Base-by-base conservation (phyloP, 2,329 filamentous ascomycete species). In the Colletotrichum horii region DNA sequence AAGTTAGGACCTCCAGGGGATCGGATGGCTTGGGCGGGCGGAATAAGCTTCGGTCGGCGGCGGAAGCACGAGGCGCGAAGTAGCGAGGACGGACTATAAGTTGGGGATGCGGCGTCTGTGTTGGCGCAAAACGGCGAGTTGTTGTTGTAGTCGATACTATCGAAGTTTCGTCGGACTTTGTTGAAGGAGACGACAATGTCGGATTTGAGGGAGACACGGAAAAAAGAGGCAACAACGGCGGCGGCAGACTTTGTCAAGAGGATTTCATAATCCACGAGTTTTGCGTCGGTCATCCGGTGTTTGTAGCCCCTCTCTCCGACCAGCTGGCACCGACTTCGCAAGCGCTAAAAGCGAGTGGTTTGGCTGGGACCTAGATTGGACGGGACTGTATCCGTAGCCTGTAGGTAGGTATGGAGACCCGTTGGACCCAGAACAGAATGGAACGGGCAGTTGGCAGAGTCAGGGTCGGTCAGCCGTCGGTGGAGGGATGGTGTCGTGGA, bases 251-350 rank as follows among this genome's bases (percentile, higher is more conserved):
- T 32, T 30, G 30, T 28, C 19, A 36, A 67, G 19, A 22, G 56
- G 68, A 61, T 65, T 75, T 73, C 64, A 74, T 66, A 69, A 69
- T 69, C 70, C 65, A 60, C 74, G 72, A 71, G 72, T 62, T 75
- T 75, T 72, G 70, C 62, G 24, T 72, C 72, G 62, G 71, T 66
- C 62, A 60, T 71, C 72, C 68, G 68, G 68, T 71, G 70, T 73
- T 66, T 69, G 64, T 8, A 34, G 69, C 73, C 73, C 73, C 73
- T 72, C 74, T 74, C 74, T 75, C 43, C 43, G 70, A 65, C 70
- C 70, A 69, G 64, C 38, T 38, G 58, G 43, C 70, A 64, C 74
- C 64, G 73, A 73, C 64, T 52, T 75, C 70, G 64, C 73, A 75
- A 73, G 73, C 73, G 70, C 73, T 73, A 75, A 73, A 65, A 68